Base-by-base conservation (phyloP, 1,284 basidiomycete species). In the Rhodotorula sp. region DNA sequence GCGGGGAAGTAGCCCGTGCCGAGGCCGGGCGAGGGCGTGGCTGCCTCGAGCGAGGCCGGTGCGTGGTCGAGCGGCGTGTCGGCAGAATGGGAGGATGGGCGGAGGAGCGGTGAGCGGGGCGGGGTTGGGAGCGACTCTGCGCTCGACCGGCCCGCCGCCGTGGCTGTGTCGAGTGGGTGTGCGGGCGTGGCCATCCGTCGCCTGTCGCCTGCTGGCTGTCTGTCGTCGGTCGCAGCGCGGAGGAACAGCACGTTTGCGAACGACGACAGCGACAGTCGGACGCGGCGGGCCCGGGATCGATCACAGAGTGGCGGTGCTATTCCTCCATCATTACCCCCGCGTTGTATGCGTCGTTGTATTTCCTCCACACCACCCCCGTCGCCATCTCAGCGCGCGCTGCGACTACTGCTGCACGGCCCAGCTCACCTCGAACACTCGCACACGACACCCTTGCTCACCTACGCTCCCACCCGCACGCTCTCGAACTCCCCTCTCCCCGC, bases 71-170 rank as follows among this genome's bases (percentile, higher is more conserved):
- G 31, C 54, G 2, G 20, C 2, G 11, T 55, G 30, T 37, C 40
- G 40, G 40, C 40, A 44, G 24, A 5, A 20, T 30, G 40, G 16
- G 24, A 26, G 10, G 7, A 24, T 28, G 53, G 54, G 46, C 40
- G 28, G 26, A 15, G 7, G 26, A 26, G 26, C 5, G 68, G 68
- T 0, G 64, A 66, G n/a, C 64, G 68, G 0, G 68, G 68, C 6
- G 68, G 68, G 3, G 68, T 70, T 13, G 68, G 68, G 9, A 70
- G 61, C 1, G 64, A 65, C 26, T 62, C 64, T 28, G 48, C 26
- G 46, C 64, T 66, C 30, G 44, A 44, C 46, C 54, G 62, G n/a
- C 40, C 37, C 10, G 22, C 22, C 1, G 37, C 22, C 18, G 8
- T 44, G 40, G 5, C 10, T 13, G n/a, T n/a, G n/a, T 47, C 47